Conservation (phyloP, 176 grass and related monocot species). For the Oryza meyeriana region DNA sequence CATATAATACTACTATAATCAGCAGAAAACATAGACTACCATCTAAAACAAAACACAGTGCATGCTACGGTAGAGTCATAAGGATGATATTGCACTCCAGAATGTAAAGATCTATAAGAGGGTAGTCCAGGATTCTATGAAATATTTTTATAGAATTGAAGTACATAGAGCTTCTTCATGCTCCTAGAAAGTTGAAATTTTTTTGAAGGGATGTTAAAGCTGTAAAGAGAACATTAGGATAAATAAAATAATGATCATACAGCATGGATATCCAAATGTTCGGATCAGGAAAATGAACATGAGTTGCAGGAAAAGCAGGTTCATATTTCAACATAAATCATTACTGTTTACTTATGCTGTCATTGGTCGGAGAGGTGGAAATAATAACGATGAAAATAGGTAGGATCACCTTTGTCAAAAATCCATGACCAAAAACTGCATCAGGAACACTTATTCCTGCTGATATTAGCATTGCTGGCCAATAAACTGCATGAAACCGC, state of each 20-base stretch:
- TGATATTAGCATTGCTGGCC: constrained; percentile 95
- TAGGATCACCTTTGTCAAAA: constrained; percentile 84
- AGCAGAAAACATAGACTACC: neutral
- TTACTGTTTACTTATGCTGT: neutral
- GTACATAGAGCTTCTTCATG: neutral
- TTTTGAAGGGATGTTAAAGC: neutral
- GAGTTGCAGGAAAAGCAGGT: neutral
- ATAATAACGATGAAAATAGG: constrained; percentile 20
- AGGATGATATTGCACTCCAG: neutral
- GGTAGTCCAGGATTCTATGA: neutral
- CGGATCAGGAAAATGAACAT: neutral
- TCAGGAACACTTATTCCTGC: constrained; percentile 80
- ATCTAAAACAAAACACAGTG: neutral
- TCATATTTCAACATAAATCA: neutral
- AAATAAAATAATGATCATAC: neutral
- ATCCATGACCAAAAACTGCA: constrained; percentile 93
- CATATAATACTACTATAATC: neutral
- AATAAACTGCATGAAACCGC: constrained; percentile 96
- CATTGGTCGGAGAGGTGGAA: neutral
- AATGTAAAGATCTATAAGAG: neutral
- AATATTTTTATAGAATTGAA: neutral
- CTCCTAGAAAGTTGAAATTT: neutral
- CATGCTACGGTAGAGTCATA: neutral
- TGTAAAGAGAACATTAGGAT: neutral
- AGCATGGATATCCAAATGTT: neutral